Conservation (phyloP, 2,329 filamentous ascomycete genomes). For the Aspergillus ochraceoroseus region DNA sequence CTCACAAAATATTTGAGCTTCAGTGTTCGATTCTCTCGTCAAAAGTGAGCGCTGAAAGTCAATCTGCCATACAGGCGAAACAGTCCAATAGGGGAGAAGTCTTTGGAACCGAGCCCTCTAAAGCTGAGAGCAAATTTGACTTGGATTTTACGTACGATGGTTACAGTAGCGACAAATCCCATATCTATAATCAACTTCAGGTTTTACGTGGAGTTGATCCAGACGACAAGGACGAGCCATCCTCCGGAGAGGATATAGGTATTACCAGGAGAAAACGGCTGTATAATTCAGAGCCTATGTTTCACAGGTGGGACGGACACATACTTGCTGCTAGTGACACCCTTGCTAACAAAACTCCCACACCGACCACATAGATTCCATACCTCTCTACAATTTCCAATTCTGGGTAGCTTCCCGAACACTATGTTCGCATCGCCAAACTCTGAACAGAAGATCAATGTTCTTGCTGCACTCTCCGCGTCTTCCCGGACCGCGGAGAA, state of each 20-base stretch:
- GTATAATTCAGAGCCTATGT: constrained; percentile 33
- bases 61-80: not conserved
- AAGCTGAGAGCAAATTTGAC: constrained; percentile 33
- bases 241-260: constrained; percentile 23
- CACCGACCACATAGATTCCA: constrained; percentile 32
- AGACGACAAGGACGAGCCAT: constrained; percentile 13
- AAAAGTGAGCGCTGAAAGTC: constrained; percentile 9
- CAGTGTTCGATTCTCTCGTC: constrained; percentile 56
- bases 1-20: constrained; percentile 71
- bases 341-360: constrained; percentile 11
- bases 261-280: constrained; percentile 29
- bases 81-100: constrained; percentile 8
- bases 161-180: constrained; percentile 22
- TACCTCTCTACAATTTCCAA: constrained; percentile 60
- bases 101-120: constrained; percentile 14
- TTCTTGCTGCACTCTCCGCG: constrained; percentile 60
- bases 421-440: constrained; percentile 57
- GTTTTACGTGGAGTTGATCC: constrained; percentile 29
- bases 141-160: constrained; percentile 39
- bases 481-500: constrained; percentile 67
- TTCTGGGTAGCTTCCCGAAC: constrained; percentile 78
- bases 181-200: constrained; percentile 37
- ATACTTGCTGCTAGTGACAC: not conserved
- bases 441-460: constrained; percentile 44
- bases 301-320: constrained; percentile 28